Conservation (phyloP, 1,139 yeast species). For the Hanseniaspora gamundiae region DNA sequence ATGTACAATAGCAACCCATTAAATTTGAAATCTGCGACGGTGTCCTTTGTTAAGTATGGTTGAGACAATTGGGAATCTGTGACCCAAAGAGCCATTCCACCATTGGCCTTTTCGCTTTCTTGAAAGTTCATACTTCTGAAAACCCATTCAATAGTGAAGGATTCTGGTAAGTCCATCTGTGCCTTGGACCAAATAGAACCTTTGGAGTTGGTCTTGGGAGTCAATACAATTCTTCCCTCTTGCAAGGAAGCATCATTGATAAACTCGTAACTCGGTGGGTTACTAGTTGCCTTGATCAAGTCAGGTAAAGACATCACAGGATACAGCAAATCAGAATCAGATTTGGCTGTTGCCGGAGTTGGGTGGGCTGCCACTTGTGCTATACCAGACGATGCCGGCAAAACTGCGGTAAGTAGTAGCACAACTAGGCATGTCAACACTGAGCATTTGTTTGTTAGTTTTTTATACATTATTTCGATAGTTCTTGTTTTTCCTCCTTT, state of each 20-base stretch:
- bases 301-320: slow-evolving; percentile 29
- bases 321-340: slow-evolving; percentile 12
- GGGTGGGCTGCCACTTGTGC: too few species aligned
- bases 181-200: slow-evolving; percentile 42
- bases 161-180: slow-evolving; percentile 23
- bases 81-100: slow-evolving; percentile 42
- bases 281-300: slow-evolving; percentile 17
- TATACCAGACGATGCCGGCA: too few species aligned
- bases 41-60: slow-evolving; percentile 16
- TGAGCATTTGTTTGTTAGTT: too few species aligned
- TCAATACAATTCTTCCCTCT: slow-evolving; percentile 34
- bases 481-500: too few species aligned
- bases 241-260: slow-evolving; percentile 25
- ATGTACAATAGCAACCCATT: slow-evolving; percentile 52
- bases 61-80: not conserved
- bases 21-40: slow-evolving; percentile 20
- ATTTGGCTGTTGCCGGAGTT: not conserved
- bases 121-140: slow-evolving; percentile 44
- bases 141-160: slow-evolving; percentile 51
- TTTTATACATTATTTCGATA: not conserved
- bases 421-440: not conserved
- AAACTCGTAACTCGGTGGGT: slow-evolving; percentile 25
- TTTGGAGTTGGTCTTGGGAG: slow-evolving; percentile 29
- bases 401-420: too few species aligned
- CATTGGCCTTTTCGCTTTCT: slow-evolving; percentile 28